phyloP scores from a whole-genome alignment of 805 yeast species.

The Sungouiozyma ichnusensis region DNA sequence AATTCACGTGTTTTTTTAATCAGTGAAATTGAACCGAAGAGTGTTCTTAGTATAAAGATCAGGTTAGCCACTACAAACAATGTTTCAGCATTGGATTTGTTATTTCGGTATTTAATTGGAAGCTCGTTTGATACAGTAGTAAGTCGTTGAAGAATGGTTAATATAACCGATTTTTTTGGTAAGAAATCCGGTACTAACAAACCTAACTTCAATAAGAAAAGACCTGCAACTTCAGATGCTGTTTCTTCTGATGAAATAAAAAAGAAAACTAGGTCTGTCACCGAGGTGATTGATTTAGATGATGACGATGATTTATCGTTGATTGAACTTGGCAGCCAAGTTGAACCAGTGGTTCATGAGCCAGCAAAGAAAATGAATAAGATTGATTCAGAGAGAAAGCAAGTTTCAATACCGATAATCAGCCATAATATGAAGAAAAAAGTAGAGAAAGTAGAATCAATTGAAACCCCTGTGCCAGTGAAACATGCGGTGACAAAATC shows the following conservation, averaged over 20 bases:
- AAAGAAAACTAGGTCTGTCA: conserved; percentile 7
- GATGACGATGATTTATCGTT: conserved; percentile 16
- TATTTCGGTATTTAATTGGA: too few species aligned
- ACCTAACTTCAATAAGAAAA: not conserved
- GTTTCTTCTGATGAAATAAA: conserved; percentile 1
- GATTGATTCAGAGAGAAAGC: not conserved
- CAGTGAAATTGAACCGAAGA: not conserved
- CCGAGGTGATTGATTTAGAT: conserved; percentile 22
- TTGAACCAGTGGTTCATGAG: not conserved
- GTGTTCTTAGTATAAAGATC: conserved; percentile 26
- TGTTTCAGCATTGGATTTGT: too few species aligned
- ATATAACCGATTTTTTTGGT: conserved; percentile 33
- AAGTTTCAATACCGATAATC: not conserved
- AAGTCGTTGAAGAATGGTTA: conserved; percentile 11
- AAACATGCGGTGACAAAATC: not conserved
- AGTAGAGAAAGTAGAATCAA: not conserved
- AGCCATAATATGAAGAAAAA: not conserved
- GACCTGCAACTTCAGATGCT: not conserved
- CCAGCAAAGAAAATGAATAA: not conserved
- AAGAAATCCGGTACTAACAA: conserved; percentile 6
- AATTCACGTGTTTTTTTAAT: not conserved
- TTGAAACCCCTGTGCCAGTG: not conserved
- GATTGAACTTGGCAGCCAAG: not conserved
- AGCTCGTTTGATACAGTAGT: too few species aligned
- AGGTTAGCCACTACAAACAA: too few species aligned